Base-by-base conservation (phyloP, 805 yeast species). In the Metschnikowia drakensbergensis region DNA sequence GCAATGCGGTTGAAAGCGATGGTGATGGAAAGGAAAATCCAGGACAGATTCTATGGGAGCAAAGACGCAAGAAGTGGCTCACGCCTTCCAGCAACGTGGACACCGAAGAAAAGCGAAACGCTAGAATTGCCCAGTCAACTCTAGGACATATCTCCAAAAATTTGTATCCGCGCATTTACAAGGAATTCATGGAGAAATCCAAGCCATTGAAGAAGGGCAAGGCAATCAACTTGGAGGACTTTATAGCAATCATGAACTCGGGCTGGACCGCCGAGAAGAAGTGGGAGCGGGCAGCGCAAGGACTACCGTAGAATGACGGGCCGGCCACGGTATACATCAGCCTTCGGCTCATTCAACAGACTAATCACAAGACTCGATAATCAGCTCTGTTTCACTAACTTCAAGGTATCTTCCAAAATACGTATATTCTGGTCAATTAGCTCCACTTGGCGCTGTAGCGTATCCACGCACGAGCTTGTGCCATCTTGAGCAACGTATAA, bases 191-290 rank as follows among this genome's bases (percentile, higher is more conserved):
- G 27, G 79, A 84, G 38, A 84, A 85, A 59, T 83, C 84, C 33
- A 82, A 82, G 57, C 75, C 80, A 5, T 74, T 92, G 58, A 83
- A 81, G 58, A 72, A 72, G 48, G 67, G 62, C 32, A 67, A 63
- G 49, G 87, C 90, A 11, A 72, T 92, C 67, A 88, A 87, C 64
- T 75, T 92, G 58, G 74, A 72, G 49, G 96, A 89, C 62, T 81
- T 86, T 37, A 62, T 89, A 45, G 77, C 77, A 54, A 79, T 91
- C 25, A 77, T 91, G 37, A 82, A 88, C 58, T 80, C 86, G 3
- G 97, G 97, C 17, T 91, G 98, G 98, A 75, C 77, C 11, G 83
- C 82, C 51, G 81, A 81, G 23, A 88, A 84, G 44, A 80, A 81
- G 55, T 91, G 94, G 92, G 84, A 79, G 49, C 67, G 75, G 33